Evolutionary conservation across 768 basidiomycete species (phyloP).

Genomic region (Kwoniella newhampshirensis): DNA sequence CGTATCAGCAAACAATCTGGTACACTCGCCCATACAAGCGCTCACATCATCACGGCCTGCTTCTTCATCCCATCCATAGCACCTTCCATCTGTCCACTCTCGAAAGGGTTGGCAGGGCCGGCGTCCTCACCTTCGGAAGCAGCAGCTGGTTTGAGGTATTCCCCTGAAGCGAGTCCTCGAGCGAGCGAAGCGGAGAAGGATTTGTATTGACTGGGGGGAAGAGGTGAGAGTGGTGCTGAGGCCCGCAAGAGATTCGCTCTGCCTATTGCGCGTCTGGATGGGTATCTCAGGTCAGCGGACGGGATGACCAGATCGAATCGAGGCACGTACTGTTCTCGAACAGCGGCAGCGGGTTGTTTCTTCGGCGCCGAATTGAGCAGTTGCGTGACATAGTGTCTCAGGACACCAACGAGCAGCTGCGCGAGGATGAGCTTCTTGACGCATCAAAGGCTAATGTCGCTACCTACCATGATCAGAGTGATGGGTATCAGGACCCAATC

Average conservation of each 20-base stretch:
- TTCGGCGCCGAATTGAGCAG: conserved; percentile 82
- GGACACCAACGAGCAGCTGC: conserved; percentile 86
- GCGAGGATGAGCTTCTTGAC: not conserved
- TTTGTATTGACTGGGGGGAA: conserved; percentile 55
- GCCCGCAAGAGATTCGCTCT: conserved; percentile 82
- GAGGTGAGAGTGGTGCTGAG: conserved; percentile 74
- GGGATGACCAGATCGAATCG: conserved; percentile 19
- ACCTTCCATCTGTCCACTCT: conserved; percentile 90
- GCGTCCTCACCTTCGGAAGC: conserved; percentile 60
- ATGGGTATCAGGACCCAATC: conserved; percentile 80
- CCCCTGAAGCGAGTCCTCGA: conserved; percentile 57
- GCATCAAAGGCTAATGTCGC: not conserved
- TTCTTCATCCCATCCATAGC: conserved; percentile 99
- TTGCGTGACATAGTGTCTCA: conserved; percentile 86
- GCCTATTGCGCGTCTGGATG: conserved; percentile 57
- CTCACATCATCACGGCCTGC: conserved; percentile 95
- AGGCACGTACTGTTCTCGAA: conserved; percentile 83
- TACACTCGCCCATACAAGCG: conserved; percentile 48
- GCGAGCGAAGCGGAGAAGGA: conserved; percentile 49
- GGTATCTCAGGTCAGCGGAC: not conserved
- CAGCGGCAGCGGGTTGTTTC: conserved; percentile 69
- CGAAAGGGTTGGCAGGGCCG: conserved; percentile 75
- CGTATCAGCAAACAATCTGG: not conserved
- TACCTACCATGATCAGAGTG: conserved; percentile 85
- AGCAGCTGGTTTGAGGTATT: conserved; percentile 77